Evolutionary conservation across 805 yeast genomes (phyloP), one percentile per base, ranked within the genome.

Genomic region (Nakazawaea holstii): DNA sequence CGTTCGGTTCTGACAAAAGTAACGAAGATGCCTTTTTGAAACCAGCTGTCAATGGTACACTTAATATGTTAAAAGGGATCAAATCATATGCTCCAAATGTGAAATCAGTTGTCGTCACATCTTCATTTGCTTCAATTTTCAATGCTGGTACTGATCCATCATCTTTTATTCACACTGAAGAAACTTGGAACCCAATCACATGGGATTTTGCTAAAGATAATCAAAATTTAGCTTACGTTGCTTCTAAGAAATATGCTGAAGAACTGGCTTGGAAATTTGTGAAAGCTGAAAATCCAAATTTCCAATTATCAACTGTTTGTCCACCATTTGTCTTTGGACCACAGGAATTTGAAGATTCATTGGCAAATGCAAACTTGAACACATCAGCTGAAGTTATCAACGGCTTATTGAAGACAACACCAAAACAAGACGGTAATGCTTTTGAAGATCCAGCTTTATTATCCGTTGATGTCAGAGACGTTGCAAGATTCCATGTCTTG

Each of bases 381-480:
- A 52, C 61, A 8, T 66, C 69, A 8, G 58, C 66, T 24, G 65
- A 64, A 46, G 24, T 59, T 36, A 46, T 66, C 43, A 57, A 56
- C 49, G n/a, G 38, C n/a, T 32, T 56, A 26, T 49, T 62, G 36
- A 54, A 58, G 26, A 38, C 56, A 50, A 49, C 37, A 7, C 50
- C 56, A 8, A 35, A 38, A 14, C 53, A 45, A 31, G 29, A 35
- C 60, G 4, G 66, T 11, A 11, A 20, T 8, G 29, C 26, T 24
- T 33, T 17, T 10, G 20, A 40, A 53, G 55, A 52, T 14, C 7
- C 3, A 8, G 14, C 36, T 2, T 8, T 13, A 4, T n/a, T 41
- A 4, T 68, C 57, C 41, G 67, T 76, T 35, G 84, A 81, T 59
- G 86, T 81, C 6, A 70, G 85, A 56, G 87, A 82, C 56, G 83